phyloP scores from a whole-genome alignment of 805 yeast genomes.

The Saturnispora kantuleensis region DNA sequence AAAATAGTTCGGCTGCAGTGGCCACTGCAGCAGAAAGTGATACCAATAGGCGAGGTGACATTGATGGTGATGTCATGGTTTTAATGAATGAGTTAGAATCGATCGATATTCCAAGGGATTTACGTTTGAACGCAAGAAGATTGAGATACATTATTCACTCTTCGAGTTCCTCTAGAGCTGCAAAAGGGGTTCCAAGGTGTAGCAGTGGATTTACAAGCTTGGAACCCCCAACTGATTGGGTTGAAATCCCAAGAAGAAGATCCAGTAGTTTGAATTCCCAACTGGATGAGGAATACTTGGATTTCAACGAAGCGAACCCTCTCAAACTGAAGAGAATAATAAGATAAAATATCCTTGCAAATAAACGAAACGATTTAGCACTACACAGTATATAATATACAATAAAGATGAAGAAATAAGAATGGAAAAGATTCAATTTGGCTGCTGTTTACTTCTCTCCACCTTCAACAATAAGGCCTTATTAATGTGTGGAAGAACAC shows the following conservation, averaged over 20 bases:
- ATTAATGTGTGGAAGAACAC: slow-evolving; percentile 93
- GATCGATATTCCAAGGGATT: too few species aligned
- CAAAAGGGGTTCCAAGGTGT: too few species aligned
- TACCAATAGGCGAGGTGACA: too few species aligned
- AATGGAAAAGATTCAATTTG: not conserved
- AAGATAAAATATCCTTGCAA: not conserved
- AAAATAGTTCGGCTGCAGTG: too few species aligned
- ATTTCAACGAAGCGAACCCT: not conserved
- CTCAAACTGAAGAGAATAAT: not conserved
- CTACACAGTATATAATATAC: slow-evolving; percentile 9
- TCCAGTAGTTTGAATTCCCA: not conserved
- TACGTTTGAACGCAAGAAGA: too few species aligned
- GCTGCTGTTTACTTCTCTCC: slow-evolving; percentile 42
- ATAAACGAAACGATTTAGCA: slow-evolving; percentile 3
- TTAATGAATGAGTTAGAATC: too few species aligned
- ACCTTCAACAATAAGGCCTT: slow-evolving; percentile 71
- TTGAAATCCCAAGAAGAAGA: not conserved
- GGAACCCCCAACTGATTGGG: not conserved
- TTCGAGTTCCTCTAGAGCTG: too few species aligned
- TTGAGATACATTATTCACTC: too few species aligned
- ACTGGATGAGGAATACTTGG: slow-evolving; percentile 6
- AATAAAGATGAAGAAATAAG: slow-evolving; percentile 1
- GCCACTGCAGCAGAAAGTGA: too few species aligned
- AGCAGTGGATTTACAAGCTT: too few species aligned
- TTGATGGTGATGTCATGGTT: too few species aligned